phyloP scores from a whole-genome alignment of 1,139 yeast species.

The Kodamaea suecica region DNA sequence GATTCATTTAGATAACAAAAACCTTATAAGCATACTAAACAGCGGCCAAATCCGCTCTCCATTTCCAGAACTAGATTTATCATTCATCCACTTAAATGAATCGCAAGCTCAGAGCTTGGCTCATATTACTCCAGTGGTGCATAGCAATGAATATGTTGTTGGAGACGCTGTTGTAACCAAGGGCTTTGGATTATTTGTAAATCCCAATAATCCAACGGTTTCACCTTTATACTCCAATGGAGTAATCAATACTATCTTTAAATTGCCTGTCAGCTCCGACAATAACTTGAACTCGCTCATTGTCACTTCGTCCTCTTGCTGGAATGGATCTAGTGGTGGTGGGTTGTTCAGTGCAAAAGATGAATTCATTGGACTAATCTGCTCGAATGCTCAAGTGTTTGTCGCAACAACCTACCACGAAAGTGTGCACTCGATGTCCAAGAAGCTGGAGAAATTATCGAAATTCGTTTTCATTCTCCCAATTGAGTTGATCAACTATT shows the following conservation, averaged over 20 bases:
- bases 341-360: slow-evolving; percentile 38
- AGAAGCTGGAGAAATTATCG: slow-evolving; percentile 14
- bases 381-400: slow-evolving; percentile 55
- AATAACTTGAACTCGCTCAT: slow-evolving; percentile 17
- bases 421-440: slow-evolving; percentile 1
- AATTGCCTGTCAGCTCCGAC: slow-evolving; percentile 9
- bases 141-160: slow-evolving; percentile 11
- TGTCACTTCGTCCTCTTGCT: slow-evolving; percentile 59
- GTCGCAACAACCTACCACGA: slow-evolving; percentile 4
- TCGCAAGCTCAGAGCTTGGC: not conserved
- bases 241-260: slow-evolving; percentile 28
- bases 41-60: slow-evolving; percentile 25
- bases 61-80: slow-evolving; percentile 32
- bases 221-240: slow-evolving; percentile 50
- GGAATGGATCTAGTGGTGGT: slow-evolving; percentile 81
- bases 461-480: slow-evolving; percentile 16
- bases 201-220: slow-evolving; percentile 9
- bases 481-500: slow-evolving; percentile 13
- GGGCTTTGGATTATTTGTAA: slow-evolving; percentile 58
- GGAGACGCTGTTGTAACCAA: slow-evolving; percentile 45
- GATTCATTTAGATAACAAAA: slow-evolving; percentile 8
- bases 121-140: slow-evolving; percentile 9
- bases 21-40: not conserved
- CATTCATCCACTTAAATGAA: slow-evolving; percentile 28
- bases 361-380: slow-evolving; percentile 53